Evolutionary conservation across 805 yeast genomes (phyloP).

Genomic region (Teunomyces aglyptinius): DNA sequence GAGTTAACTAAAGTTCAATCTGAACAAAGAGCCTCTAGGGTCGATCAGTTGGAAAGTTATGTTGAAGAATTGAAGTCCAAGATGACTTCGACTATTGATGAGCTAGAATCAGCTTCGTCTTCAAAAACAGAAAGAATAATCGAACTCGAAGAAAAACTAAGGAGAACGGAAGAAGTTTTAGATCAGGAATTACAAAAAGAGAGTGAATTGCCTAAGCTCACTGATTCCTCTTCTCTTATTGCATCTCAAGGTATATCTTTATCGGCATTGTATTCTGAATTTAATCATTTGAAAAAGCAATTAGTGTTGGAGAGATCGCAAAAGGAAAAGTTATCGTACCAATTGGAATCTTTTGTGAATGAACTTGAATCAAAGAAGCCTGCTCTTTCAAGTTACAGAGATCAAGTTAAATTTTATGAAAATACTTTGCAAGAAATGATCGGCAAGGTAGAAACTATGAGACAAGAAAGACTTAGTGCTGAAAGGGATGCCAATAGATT

Average conservation of each 20-base stretch:
- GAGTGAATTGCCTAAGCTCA: slow-evolving; percentile 41
- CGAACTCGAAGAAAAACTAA: slow-evolving; percentile 34
- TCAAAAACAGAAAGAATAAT: slow-evolving; percentile 38
- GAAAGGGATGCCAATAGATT: slow-evolving; percentile 38
- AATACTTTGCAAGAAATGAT: slow-evolving; percentile 52
- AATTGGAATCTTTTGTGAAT: slow-evolving; percentile 65
- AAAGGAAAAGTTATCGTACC: slow-evolving; percentile 66
- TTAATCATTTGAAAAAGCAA: slow-evolving; percentile 61
- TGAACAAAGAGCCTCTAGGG: slow-evolving; percentile 50
- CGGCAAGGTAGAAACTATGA: slow-evolving; percentile 50
- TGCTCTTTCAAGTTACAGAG: slow-evolving; percentile 61
- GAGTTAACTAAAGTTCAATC: slow-evolving; percentile 54
- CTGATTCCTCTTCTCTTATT: slow-evolving; percentile 56
- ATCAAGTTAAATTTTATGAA: slow-evolving; percentile 54
- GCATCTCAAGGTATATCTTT: slow-evolving; percentile 55
- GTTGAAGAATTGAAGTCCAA: slow-evolving; percentile 41
- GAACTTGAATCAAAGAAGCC: slow-evolving; percentile 84
- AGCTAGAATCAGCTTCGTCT: slow-evolving; percentile 33
- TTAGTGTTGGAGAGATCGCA: slow-evolving; percentile 67
- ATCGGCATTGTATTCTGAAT: slow-evolving; percentile 65
- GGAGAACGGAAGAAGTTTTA: slow-evolving; percentile 40
- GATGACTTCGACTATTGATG: slow-evolving; percentile 33
- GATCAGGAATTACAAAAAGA: slow-evolving; percentile 39
- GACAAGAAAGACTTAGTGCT: slow-evolving; percentile 48
- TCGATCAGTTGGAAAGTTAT: slow-evolving; percentile 51